Base-by-base conservation (phyloP, 257 asterid species). In the Ehretia macrophylla region DNA sequence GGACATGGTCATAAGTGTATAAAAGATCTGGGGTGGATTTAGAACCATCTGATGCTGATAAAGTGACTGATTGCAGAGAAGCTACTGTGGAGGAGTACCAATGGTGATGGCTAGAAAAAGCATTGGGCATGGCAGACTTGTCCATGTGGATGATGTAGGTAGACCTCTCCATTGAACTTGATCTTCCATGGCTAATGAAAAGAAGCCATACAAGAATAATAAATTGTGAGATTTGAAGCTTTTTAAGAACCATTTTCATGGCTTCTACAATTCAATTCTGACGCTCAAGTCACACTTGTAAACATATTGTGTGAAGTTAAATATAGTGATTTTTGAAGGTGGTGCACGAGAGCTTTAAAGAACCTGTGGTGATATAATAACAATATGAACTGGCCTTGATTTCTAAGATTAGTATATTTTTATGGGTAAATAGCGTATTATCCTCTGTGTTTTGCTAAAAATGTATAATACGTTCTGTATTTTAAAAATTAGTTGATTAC, bases 101-200 rank as follows among this genome's bases (percentile, higher is more conserved):
- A 17, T 69, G 64, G 1, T 60, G 11, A 56, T 70, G 71, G 48
- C 38, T 49, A 1, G 56, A 5, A 51, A 69, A 75, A 12, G 70
- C 60, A 8, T 16, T 67, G 1, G 85, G 85, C 77, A 79, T 79
- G 16, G 37, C 50, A 8, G 75, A 66, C 18, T 72, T 69, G 71
- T 79, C 85, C 81, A 75, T 72, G 40, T 79, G 85, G 52, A 79
- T 69, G 14, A 75, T 75, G 60, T 71, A 72, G 5, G 66, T 65
- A 14, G 77, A 64, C 17, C 75, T 64, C n/a, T 74, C 59, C 13
- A 60, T 60, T 8, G 66, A 56, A 8, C 27, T 64, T 23, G 48
- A 55, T 42, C 46, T 17, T 8, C 5, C 66, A 46, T 40, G 62
- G 27, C 27, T 49, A 21, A 17, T 49, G 5, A 49, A 8, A n/a